phyloP scores from a whole-genome alignment of 2,329 filamentous ascomycete genomes.

The Diatrype stigma region DNA sequence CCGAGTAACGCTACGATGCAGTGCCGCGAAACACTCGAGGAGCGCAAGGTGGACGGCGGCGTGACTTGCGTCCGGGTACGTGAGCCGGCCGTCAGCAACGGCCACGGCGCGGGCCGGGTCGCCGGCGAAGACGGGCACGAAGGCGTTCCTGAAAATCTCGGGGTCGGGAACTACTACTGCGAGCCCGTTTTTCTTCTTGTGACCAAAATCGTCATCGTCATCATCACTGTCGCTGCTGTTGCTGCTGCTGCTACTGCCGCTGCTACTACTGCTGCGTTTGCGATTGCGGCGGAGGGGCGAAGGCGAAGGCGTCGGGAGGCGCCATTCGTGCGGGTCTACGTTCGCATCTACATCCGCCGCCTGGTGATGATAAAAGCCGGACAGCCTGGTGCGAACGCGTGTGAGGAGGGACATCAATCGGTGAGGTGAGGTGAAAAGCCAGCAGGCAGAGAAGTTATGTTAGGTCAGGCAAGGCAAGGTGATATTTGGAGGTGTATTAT shows the following conservation, averaged over 20 bases:
- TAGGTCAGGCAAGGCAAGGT: too few relatives aligned
- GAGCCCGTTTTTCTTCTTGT: too few relatives aligned
- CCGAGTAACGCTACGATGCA: neutral
- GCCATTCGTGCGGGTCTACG: constrained; percentile 3
- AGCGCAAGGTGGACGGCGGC: constrained; percentile 3
- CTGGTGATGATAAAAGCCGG: neutral
- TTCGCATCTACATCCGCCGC: neutral
- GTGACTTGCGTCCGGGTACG: constrained; percentile 2
- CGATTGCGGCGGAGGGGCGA: neutral
- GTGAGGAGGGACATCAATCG: constrained; percentile 1
- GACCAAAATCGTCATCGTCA: neutral
- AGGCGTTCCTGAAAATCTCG: constrained; percentile 1
- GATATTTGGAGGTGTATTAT: too few relatives aligned
- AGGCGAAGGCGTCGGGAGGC: neutral
- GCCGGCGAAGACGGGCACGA: neutral
- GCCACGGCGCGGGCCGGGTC: neutral
- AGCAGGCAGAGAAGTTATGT: too few relatives aligned
- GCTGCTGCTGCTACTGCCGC: neutral
- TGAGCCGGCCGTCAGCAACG: neutral
- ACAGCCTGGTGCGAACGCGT: constrained; percentile 1
- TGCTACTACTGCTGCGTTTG: neutral
- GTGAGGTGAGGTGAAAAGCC: neutral
- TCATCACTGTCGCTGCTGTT: neutral
- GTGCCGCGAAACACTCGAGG: neutral
- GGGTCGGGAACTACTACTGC: constrained; percentile 2